Conservation (phyloP, 2,329 filamentous ascomycete species). For the Kalmusia sp. region DNA sequence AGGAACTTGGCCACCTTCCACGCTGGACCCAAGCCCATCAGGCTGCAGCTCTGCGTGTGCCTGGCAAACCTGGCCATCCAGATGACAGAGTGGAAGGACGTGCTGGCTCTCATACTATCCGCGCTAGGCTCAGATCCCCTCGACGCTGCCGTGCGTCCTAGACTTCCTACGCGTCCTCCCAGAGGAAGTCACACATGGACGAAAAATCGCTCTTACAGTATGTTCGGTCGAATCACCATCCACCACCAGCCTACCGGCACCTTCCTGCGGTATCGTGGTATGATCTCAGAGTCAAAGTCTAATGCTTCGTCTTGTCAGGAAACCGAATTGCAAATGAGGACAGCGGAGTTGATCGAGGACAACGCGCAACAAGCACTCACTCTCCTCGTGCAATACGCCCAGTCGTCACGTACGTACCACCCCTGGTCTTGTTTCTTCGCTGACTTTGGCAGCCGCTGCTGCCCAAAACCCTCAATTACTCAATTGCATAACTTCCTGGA, state of each 20-base stretch:
- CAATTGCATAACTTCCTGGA: constrained; percentile 96
- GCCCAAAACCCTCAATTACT: constrained; percentile 88
- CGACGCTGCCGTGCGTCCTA: constrained; percentile 84
- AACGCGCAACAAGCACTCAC: constrained; percentile 88
- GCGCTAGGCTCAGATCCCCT: constrained; percentile 77
- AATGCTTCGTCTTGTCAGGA: constrained; percentile 67
- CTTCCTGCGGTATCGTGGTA: constrained; percentile 40
- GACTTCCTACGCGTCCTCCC: constrained; percentile 97
- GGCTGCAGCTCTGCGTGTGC: constrained; percentile 93
- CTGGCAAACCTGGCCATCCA: constrained; percentile 94
- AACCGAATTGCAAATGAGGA: constrained; percentile 88
- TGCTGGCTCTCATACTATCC: constrained; percentile 80
- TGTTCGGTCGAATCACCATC: constrained; percentile 66
- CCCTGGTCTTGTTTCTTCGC: not conserved
- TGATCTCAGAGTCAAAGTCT: constrained; percentile 49
- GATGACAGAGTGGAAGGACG: constrained; percentile 95
- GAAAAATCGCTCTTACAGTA: constrained; percentile 99
- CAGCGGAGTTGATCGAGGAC: constrained; percentile 86
- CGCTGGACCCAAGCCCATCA: constrained; percentile 75
- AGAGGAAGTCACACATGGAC: constrained; percentile 98
- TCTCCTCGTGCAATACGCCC: constrained; percentile 87
- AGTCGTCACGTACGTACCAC: constrained; percentile 77
- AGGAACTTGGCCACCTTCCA: constrained; percentile 82
- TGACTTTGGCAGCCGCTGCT: constrained; percentile 62
- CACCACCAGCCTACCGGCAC: constrained; percentile 49